phyloP scores from a whole-genome alignment of 495 filamentous ascomycete genomes.

The Apiosordaria backusii region DNA sequence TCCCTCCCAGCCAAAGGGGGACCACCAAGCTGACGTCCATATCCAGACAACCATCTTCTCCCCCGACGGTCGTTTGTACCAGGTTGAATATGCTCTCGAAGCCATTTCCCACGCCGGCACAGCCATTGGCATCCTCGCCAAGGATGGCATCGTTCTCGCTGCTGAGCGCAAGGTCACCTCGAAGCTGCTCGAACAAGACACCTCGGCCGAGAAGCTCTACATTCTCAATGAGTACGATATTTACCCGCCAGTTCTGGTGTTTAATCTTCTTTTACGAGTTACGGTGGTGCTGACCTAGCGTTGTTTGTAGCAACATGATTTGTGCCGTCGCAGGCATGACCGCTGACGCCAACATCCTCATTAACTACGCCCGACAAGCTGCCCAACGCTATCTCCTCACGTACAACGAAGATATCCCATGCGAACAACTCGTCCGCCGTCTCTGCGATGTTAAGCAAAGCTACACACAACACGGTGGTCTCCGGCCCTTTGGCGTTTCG shows the following conservation, averaged over 20 bases:
- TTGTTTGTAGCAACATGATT: constrained; percentile 85
- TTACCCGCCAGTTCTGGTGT: neutral
- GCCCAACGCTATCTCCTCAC: constrained; percentile 96
- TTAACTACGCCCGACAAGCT: constrained; percentile 97
- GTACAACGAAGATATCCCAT: constrained; percentile 99
- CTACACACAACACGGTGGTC: constrained; percentile 97
- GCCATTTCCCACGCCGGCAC: constrained; percentile 98
- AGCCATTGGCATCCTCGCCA: constrained; percentile 90
- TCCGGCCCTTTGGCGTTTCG: constrained; percentile 95
- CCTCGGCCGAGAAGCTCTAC: constrained; percentile 98
- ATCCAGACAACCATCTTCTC: constrained; percentile 97
- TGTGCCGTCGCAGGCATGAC: constrained; percentile 99
- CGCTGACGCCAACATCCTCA: constrained; percentile 98
- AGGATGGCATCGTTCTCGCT: constrained; percentile 96
- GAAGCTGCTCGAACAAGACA: constrained; percentile 98
- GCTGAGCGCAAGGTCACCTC: constrained; percentile 99
- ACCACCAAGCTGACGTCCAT: constrained; percentile 35
- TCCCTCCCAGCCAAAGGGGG: constrained; percentile 11
- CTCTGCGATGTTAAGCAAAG: constrained; percentile 99
- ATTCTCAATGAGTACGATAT: constrained; percentile 87
- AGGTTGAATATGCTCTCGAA: constrained; percentile 98
- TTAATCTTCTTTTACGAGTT: neutral
- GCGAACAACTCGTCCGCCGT: constrained; percentile 94
- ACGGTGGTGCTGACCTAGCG: constrained; percentile 3
- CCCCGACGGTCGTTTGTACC: constrained; percentile 94